These are phyloP conservation scores for Pinus tabuliformis DNA, from an alignment of 75 land plant species.

Conservation along the genomic window DNA sequence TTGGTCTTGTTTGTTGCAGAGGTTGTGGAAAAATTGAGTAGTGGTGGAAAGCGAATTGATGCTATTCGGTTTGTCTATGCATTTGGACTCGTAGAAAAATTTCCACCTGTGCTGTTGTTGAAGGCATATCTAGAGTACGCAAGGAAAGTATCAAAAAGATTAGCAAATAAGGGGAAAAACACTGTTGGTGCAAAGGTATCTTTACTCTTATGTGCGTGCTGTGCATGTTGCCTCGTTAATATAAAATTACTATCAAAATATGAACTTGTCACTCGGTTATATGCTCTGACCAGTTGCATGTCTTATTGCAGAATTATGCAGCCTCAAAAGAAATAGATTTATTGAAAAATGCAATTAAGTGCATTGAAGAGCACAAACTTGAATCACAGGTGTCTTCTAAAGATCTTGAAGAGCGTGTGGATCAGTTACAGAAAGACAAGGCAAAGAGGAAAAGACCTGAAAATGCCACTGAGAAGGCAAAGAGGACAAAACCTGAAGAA, in stretches of 20 bases:
- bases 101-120: conserved; percentile 64
- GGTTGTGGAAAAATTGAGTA: conserved; percentile 51
- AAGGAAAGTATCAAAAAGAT: conserved; percentile 32
- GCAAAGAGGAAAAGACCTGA: conserved; percentile 4
- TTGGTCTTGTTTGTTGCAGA: conserved; percentile 29
- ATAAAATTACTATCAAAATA: background rate
- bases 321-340: conserved; percentile 43
- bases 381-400: conserved; percentile 33
- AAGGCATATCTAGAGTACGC: conserved; percentile 45
- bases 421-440: conserved; percentile 23
- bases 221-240: background rate
- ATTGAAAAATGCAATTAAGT: conserved; percentile 37
- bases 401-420: conserved; percentile 12
- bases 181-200: conserved; percentile 40
- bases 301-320: conserved; percentile 43
- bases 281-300: background rate
- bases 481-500: background rate
- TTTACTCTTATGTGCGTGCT: conserved; percentile 2
- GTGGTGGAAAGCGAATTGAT: conserved; percentile 59
- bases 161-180: conserved; percentile 27
- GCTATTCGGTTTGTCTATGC: conserved; percentile 60
- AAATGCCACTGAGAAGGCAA: background rate
- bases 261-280: background rate
- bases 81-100: conserved; percentile 53
- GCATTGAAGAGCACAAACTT: conserved; percentile 47